Conservation (phyloP, 441 rosid species). For the Melastoma candidum region DNA sequence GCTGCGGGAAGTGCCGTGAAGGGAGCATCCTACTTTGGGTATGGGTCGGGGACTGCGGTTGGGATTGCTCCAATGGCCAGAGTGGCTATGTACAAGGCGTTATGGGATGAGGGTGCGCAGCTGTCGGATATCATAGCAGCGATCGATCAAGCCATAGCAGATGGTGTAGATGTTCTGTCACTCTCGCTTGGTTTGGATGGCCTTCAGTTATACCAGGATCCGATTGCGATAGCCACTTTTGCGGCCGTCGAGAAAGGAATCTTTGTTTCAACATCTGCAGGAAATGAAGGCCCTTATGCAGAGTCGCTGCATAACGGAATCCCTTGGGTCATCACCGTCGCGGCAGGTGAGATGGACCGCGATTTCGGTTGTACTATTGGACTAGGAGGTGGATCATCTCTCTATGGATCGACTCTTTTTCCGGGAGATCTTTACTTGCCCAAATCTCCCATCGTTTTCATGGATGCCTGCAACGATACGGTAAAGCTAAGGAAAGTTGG, state of each 20-base stretch:
- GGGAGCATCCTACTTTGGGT: too few relatives aligned
- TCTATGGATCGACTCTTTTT: slow-evolving; percentile 22
- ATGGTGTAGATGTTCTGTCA: slow-evolving; percentile 49
- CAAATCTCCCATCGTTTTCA: slow-evolving; percentile 19
- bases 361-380: slow-evolving; percentile 22
- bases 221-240: slow-evolving; percentile 44
- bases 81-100: too few relatives aligned
- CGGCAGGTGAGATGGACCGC: slow-evolving; percentile 38
- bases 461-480: slow-evolving; percentile 17
- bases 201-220: slow-evolving; percentile 33
- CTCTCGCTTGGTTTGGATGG: slow-evolving; percentile 38
- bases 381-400: slow-evolving; percentile 14
- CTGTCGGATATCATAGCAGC: slow-evolving; percentile 7
- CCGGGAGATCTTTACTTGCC: slow-evolving; percentile 15
- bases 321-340: slow-evolving; percentile 46
- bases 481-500: slow-evolving; percentile 10
- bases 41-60: too few relatives aligned
- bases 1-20: too few relatives aligned
- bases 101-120: too few relatives aligned
- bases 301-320: slow-evolving; percentile 40
- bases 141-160: slow-evolving; percentile 28
- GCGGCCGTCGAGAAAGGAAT: slow-evolving; percentile 44
- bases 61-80: too few relatives aligned
- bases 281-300: slow-evolving; percentile 25
- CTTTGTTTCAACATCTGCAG: slow-evolving; percentile 39